Percentiles rank a stretch among this genome's conserved stretches.
Evolutionary conservation across 1,284 basidiomycete genomes (phyloP).

Genomic region (Bjerkandera adusta): DNA sequence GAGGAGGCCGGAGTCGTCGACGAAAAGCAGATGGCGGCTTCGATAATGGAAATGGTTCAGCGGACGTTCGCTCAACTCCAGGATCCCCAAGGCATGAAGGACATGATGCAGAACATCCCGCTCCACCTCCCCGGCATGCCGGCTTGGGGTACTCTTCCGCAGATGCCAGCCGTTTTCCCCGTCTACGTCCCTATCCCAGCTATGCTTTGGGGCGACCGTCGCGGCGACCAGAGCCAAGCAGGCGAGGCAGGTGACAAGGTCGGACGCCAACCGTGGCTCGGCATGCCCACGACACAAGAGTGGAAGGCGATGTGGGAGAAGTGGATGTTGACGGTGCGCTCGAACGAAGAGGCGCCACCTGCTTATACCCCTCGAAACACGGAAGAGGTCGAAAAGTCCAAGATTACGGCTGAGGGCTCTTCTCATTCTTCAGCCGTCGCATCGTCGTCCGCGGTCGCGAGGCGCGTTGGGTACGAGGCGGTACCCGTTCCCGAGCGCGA

Average conservation of each 20-base stretch:
- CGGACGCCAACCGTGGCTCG: conserved; percentile 35
- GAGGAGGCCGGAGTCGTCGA: conserved; percentile 26
- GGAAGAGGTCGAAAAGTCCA: conserved; percentile 14
- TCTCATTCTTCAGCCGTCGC: too few relatives aligned
- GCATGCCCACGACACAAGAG: conserved; percentile 50
- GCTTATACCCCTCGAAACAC: conserved; percentile 60
- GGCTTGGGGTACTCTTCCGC: conserved; percentile 65
- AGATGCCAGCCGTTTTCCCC: conserved; percentile 78
- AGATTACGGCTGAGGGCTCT: too few relatives aligned
- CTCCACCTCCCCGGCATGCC: conserved; percentile 49
- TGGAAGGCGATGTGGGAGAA: conserved; percentile 71
- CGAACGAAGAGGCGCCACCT: conserved; percentile 55
- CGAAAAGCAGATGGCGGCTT: conserved; percentile 68
- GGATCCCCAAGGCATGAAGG: conserved; percentile 52
- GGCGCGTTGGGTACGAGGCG: conserved; percentile 48
- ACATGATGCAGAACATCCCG: conserved; percentile 54
- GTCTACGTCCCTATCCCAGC: conserved; percentile 69
- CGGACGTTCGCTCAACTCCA: conserved; percentile 71
- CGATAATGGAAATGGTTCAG: conserved; percentile 67
- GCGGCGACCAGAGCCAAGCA: conserved; percentile 31
- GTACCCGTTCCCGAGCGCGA: conserved; percentile 58
- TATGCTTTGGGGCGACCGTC: conserved; percentile 55
- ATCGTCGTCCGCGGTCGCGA: conserved; percentile 9
- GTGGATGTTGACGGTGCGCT: conserved; percentile 57
- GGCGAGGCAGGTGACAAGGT: conserved; percentile 34